phyloP scores from a whole-genome alignment of 2,329 filamentous ascomycete genomes.

The Alternaria ethzedia region DNA sequence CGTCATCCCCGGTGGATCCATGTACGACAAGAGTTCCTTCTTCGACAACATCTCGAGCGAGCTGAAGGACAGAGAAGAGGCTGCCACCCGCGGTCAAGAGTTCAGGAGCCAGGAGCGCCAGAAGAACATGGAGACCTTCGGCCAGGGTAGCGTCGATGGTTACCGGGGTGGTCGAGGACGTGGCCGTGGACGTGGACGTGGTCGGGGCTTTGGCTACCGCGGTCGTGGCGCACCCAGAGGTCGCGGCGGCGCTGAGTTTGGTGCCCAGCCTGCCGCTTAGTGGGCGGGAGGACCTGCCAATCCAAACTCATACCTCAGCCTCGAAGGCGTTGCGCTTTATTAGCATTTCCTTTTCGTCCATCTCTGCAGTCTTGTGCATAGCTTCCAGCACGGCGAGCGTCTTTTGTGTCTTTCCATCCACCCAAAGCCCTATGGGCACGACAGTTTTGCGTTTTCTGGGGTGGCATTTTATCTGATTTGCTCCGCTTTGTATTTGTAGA shows the following conservation, averaged over 20 bases:
- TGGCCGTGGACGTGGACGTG: conserved; percentile 68
- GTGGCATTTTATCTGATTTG: background rate
- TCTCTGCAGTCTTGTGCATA: conserved; percentile 3
- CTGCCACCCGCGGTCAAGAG: conserved; percentile 72
- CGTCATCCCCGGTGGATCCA: conserved; percentile 52
- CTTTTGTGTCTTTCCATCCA: conserved; percentile 13
- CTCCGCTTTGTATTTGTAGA: conserved; percentile 16
- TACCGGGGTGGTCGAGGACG: conserved; percentile 78
- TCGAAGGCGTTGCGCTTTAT: background rate
- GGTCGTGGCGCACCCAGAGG: conserved; percentile 52
- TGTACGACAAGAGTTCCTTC: conserved; percentile 89
- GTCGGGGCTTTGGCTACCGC: conserved; percentile 55
- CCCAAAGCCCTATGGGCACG: conserved; percentile 14
- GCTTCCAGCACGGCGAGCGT: conserved; percentile 1
- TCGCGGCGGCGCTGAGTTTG: conserved; percentile 34
- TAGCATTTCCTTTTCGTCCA: background rate
- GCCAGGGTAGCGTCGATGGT: conserved; percentile 91
- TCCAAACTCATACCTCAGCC: background rate
- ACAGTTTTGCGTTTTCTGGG: conserved; percentile 9
- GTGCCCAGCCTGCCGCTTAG: conserved; percentile 32
- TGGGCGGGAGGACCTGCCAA: background rate
- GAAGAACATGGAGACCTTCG: conserved; percentile 97
- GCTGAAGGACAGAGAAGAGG: conserved; percentile 83
- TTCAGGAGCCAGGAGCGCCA: conserved; percentile 93
- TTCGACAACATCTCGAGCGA: conserved; percentile 99